phyloP scores from a whole-genome alignment of 1,284 basidiomycete genomes.

The Puccinia polysora region DNA sequence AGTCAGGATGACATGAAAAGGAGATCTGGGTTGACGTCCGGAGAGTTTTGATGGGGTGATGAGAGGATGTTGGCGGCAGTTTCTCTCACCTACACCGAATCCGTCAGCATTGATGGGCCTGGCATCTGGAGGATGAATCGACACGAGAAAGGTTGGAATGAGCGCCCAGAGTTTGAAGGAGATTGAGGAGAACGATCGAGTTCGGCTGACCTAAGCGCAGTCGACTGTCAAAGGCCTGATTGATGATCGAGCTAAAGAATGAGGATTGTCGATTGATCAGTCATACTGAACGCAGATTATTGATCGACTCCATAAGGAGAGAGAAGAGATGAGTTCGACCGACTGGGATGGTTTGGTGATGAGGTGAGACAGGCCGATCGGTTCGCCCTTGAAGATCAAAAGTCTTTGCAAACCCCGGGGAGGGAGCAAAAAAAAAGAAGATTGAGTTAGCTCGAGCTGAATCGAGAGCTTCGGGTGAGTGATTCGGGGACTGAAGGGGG shows the following conservation, averaged over 20 bases:
- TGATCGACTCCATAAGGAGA: background rate
- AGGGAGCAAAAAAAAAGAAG: too few species aligned
- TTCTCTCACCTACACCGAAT: conserved; percentile 89
- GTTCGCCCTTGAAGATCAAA: conserved; percentile 41
- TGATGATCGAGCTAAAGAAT: conserved; percentile 58
- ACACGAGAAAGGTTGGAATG: too few species aligned
- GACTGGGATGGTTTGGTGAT: conserved; percentile 42
- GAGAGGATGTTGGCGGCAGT: conserved; percentile 49
- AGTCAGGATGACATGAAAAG: too few species aligned
- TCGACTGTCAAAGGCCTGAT: conserved; percentile 87
- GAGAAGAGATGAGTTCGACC: background rate
- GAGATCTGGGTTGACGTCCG: background rate
- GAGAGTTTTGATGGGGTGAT: background rate
- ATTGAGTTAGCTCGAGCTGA: too few species aligned
- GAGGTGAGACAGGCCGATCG: conserved; percentile 23
- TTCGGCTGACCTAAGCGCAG: conserved; percentile 61
- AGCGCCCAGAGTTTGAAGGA: background rate
- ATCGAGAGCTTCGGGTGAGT: too few species aligned
- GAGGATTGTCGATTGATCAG: background rate
- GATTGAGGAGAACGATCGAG: background rate
- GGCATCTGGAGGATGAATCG: background rate
- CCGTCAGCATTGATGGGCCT: conserved; percentile 67
- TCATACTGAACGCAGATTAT: background rate
- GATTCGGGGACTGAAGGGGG: too few species aligned
- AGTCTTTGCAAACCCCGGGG: too few species aligned